Percentiles rank a stretch among this genome's conserved stretches.
Conservation (phyloP, 164 flowering plant species). For the Nymphaea thermarum region DNA sequence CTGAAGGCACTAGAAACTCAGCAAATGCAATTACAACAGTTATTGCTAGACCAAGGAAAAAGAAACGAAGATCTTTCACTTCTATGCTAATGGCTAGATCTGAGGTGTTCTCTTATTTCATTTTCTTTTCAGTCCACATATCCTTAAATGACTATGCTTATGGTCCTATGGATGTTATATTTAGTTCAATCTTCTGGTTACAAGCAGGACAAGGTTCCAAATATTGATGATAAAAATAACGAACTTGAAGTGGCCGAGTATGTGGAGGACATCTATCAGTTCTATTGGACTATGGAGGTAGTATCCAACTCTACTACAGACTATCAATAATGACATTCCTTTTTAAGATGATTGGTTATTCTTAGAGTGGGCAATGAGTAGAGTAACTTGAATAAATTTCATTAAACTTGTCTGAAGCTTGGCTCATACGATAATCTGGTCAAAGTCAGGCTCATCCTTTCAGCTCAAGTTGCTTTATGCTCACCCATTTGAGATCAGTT, state of each 20-base stretch:
- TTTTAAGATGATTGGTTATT: too few species aligned
- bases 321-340: too few species aligned
- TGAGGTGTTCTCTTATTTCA: constrained; percentile 29
- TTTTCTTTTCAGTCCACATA: not conserved
- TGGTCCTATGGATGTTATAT: not conserved
- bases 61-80: constrained; percentile 68
- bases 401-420: too few species aligned
- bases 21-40: constrained; percentile 10
- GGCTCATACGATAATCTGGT: too few species aligned
- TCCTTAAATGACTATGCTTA: constrained; percentile 18
- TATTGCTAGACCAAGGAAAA: constrained; percentile 22
- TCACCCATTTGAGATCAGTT: too few species aligned
- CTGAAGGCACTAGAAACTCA: constrained; percentile 12
- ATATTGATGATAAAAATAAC: constrained; percentile 54
- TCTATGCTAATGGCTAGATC: constrained; percentile 41
- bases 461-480: too few species aligned
- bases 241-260: constrained; percentile 85
- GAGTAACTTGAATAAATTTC: too few species aligned
- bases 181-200: too few species aligned
- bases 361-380: too few species aligned
- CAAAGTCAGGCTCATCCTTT: too few species aligned
- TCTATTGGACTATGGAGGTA: constrained; percentile 88
- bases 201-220: constrained; percentile 37
- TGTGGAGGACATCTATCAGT: constrained; percentile 76
- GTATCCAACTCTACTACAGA: not conserved